A percentile compares a stretch with the other conserved stretches of the same genome.
Conservation (phyloP, 1,139 yeast genomes). For the Tardiomyces digboiensis region DNA sequence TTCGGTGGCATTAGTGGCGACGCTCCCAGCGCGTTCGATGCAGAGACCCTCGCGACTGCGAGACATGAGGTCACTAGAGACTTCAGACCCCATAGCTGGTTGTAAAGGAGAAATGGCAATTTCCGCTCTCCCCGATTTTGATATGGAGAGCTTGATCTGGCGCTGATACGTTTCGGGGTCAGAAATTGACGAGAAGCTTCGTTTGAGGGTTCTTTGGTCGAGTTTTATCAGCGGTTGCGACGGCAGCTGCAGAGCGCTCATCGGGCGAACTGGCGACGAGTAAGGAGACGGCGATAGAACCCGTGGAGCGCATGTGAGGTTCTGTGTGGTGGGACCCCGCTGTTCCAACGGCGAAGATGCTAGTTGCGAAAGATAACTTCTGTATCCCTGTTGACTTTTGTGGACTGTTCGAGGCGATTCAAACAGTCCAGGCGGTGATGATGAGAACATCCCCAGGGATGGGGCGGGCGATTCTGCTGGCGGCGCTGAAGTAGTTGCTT, state of each 20-base stretch:
- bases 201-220: not conserved
- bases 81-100: slow-evolving; percentile 2
- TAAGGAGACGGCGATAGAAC: not conserved
- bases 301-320: not conserved
- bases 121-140: not conserved
- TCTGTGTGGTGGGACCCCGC: no score
- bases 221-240: not conserved
- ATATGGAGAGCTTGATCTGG: slow-evolving; percentile 4
- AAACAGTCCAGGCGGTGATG: slow-evolving; percentile 9
- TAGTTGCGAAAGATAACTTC: slow-evolving; percentile 2
- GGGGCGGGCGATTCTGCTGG: slow-evolving; percentile 3
- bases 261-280: not conserved
- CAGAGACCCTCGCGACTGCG: slow-evolving; percentile 1
- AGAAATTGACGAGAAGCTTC: not conserved
- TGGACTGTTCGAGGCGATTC: slow-evolving; percentile 10
- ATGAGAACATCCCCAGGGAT: slow-evolving; percentile 11
- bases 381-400: slow-evolving; percentile 2
- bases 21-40: not conserved
- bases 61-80: slow-evolving; percentile 3
- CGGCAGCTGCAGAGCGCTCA: not conserved
- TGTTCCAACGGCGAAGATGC: not conserved
- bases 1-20: not conserved
- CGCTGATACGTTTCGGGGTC: not conserved
- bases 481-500: not conserved
- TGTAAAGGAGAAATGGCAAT: not conserved